These are phyloP conservation scores for Metrosideros polymorpha DNA, from an alignment of 441 rosid species.

Conservation along the genomic window DNA sequence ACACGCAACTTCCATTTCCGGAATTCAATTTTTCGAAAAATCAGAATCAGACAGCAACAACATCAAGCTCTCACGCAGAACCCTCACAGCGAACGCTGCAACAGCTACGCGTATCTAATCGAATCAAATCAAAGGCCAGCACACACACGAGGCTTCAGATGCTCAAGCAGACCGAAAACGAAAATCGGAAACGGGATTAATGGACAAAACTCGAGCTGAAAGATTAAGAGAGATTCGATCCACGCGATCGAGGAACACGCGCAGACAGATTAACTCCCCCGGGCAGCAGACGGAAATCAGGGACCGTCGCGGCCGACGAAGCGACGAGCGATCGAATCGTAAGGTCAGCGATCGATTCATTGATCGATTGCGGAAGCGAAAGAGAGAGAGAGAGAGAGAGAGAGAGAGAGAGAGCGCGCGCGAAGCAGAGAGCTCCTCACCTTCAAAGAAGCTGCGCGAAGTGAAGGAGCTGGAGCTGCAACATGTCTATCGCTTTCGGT, in stretches of 20 bases:
- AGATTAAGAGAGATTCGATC: background rate
- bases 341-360: background rate
- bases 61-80: background rate
- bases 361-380: background rate
- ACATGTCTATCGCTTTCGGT: background rate
- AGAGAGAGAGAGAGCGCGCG: background rate
- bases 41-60: background rate
- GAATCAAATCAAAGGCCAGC: background rate
- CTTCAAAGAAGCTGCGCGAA: background rate
- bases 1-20: background rate
- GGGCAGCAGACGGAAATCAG: background rate
- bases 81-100: background rate
- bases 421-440: background rate
- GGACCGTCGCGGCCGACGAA: background rate
- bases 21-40: background rate
- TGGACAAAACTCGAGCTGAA: background rate
- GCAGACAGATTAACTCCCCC: background rate
- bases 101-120: background rate
- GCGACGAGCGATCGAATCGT: background rate
- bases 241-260: background rate
- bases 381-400: background rate
- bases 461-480: background rate
- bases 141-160: background rate
- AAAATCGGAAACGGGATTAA: background rate
- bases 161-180: background rate